Percentiles rank a stretch among this genome's conserved stretches.
Evolutionary conservation across 768 basidiomycete genomes (phyloP).

Genomic region (Sporobolomyces roseus): DNA sequence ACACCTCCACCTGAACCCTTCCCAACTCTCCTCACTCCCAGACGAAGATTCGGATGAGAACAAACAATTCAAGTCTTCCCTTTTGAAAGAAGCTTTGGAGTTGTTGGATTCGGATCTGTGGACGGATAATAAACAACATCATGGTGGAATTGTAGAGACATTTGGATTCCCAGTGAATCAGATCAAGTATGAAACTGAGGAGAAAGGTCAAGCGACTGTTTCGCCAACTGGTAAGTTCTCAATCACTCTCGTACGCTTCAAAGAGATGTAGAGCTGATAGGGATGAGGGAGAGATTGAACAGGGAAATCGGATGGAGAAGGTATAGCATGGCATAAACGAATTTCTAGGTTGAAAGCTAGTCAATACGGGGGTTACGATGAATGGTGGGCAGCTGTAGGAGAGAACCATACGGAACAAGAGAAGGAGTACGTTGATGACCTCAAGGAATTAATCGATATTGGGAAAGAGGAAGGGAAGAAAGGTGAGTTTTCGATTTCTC

Average conservation of each 20-base stretch:
- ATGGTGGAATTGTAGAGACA: slow-evolving; percentile 28
- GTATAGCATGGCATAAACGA: slow-evolving; percentile 38
- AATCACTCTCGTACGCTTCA: neutral
- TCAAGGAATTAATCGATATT: slow-evolving; percentile 25
- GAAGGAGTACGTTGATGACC: slow-evolving; percentile 32
- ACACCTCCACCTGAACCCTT: slow-evolving; percentile 22
- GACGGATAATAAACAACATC: slow-evolving; percentile 23
- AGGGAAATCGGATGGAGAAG: slow-evolving; percentile 23
- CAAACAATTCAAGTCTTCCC: neutral
- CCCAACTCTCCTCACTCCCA: slow-evolving; percentile 7
- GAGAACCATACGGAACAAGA: slow-evolving; percentile 28
- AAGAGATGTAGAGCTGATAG: neutral
- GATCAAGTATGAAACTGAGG: slow-evolving; percentile 13
- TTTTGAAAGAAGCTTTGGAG: slow-evolving; percentile 3
- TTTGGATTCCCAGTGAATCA: slow-evolving; percentile 4
- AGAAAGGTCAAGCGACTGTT: neutral
- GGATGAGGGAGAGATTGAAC: neutral
- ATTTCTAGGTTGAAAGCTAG: slow-evolving; percentile 13
- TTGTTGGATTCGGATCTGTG: slow-evolving; percentile 13
- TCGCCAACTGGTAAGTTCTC: slow-evolving; percentile 20
- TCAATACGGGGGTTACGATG: slow-evolving; percentile 33
- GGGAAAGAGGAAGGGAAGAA: slow-evolving; percentile 27
- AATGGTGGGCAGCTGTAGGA: slow-evolving; percentile 27
- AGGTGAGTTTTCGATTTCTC: neutral
- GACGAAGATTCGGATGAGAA: slow-evolving; percentile 1